These are phyloP conservation scores for Volutella citrinella DNA, from an alignment of 2,329 filamentous ascomycete genomes.

Conservation along the genomic window DNA sequence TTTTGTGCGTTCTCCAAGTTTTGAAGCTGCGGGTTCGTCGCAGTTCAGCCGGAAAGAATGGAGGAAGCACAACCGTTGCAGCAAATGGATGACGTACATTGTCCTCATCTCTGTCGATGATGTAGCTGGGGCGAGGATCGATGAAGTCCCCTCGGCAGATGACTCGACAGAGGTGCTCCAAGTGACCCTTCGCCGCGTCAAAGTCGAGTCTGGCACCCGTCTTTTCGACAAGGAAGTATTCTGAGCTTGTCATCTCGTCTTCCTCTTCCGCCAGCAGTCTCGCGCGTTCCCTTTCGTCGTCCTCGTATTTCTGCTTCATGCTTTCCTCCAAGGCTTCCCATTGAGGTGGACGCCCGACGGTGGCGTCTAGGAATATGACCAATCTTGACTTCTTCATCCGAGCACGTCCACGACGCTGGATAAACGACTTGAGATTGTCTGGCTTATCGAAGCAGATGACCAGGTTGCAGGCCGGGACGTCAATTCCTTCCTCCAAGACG, in stretches of 20 bases:
- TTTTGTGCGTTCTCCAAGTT: conserved; percentile 68
- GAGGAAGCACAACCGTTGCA: conserved; percentile 69
- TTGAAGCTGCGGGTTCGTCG: conserved; percentile 21
- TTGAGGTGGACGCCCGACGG: conserved; percentile 30
- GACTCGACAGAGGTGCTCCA: conserved; percentile 76
- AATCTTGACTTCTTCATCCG: conserved; percentile 49
- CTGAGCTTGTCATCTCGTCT: conserved; percentile 18
- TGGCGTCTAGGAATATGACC: conserved; percentile 41
- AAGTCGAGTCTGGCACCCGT: conserved; percentile 66
- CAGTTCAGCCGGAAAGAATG: conserved; percentile 55
- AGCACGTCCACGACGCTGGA: conserved; percentile 55
- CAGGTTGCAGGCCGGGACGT: conserved; percentile 62
- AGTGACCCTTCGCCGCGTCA: conserved; percentile 70
- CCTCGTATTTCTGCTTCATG: conserved; percentile 70
- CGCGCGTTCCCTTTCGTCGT: conserved; percentile 54
- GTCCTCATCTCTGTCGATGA: conserved; percentile 38
- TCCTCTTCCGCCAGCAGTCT: conserved; percentile 48
- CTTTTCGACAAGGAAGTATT: conserved; percentile 34
- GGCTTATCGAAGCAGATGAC: conserved; percentile 56
- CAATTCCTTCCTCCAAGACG: conserved; percentile 66
- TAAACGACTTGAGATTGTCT: conserved; percentile 52
- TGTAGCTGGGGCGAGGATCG: conserved; percentile 67
- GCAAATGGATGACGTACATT: conserved; percentile 31
- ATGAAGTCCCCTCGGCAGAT: conserved; percentile 58
- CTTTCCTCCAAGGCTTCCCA: conserved; percentile 68